Evolutionary conservation across 257 asterid species (phyloP).

Genomic region (Lycium ferocissimum): DNA sequence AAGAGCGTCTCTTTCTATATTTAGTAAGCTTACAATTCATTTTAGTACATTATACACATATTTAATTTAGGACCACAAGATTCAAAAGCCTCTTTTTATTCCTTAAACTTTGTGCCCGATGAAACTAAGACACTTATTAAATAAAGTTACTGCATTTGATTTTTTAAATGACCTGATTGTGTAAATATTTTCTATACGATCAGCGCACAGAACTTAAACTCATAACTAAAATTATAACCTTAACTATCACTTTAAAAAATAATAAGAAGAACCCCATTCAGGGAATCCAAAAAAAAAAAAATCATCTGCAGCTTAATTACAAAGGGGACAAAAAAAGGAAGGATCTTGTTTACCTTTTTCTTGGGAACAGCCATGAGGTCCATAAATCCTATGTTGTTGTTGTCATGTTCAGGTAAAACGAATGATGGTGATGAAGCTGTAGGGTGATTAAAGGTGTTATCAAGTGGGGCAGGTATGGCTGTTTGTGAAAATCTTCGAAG

Average conservation of each 20-base stretch:
- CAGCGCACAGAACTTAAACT: not conserved
- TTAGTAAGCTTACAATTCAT: no score
- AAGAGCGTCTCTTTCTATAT: no score
- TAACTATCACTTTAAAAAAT: not conserved
- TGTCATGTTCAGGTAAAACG: constrained; percentile 45
- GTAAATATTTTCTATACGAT: no score
- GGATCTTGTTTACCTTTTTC: constrained; percentile 54
- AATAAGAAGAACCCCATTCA: not conserved
- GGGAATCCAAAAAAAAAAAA: not conserved
- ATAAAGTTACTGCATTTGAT: no score
- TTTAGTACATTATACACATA: no score
- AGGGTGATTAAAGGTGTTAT: constrained; percentile 38
- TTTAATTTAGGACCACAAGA: no score
- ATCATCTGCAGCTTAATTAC: not conserved
- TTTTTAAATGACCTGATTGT: no score
- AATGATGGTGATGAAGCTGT: constrained; percentile 45
- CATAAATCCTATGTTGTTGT: constrained; percentile 44
- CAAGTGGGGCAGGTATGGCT: constrained; percentile 60
- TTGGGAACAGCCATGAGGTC: constrained; percentile 95
- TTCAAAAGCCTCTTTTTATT: no score
- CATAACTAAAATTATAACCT: not conserved
- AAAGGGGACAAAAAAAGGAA: not conserved
- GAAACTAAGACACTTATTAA: no score
- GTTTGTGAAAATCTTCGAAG: constrained; percentile 58
- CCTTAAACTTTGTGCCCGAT: no score